Percentiles rank a stretch among this genome's conserved stretches.
These are phyloP conservation scores for Candida schatavii DNA, from an alignment of 805 yeast genomes.

Conservation along the genomic window DNA sequence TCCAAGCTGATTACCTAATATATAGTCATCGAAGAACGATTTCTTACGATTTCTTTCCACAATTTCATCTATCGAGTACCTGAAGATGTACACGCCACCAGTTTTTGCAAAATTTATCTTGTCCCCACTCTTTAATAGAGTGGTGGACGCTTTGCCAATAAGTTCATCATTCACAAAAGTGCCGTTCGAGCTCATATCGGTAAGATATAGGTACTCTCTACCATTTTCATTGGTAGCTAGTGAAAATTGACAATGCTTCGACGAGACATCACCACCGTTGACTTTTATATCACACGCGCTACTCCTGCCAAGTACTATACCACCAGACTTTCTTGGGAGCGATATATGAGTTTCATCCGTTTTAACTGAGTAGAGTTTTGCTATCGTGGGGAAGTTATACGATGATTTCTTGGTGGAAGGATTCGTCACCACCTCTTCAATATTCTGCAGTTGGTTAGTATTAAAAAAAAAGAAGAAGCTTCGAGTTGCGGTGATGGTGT, in stretches of 20 bases:
- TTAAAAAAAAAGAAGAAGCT: neutral
- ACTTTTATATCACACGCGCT: slow-evolving; percentile 56
- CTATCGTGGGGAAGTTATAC: slow-evolving; percentile 12
- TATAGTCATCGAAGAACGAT: slow-evolving; percentile 57
- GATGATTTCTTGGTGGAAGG: neutral
- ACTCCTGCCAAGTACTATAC: slow-evolving; percentile 49
- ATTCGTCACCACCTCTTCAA: neutral
- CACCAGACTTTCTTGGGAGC: slow-evolving; percentile 19
- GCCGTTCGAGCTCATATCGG: slow-evolving; percentile 65
- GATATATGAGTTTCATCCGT: slow-evolving; percentile 15
- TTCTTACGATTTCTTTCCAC: slow-evolving; percentile 15
- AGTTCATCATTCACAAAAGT: slow-evolving; percentile 59
- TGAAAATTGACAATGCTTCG: slow-evolving; percentile 57
- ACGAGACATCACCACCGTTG: slow-evolving; percentile 59
- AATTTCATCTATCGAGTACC: slow-evolving; percentile 34
- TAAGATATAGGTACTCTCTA: slow-evolving; percentile 41
- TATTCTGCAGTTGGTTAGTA: neutral
- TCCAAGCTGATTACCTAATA: slow-evolving; percentile 60
- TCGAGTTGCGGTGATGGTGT: slow-evolving; percentile 1
- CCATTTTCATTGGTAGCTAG: slow-evolving; percentile 33
- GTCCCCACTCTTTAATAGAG: slow-evolving; percentile 62
- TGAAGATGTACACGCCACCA: slow-evolving; percentile 48
- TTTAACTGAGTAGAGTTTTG: slow-evolving; percentile 20
- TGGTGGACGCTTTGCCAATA: slow-evolving; percentile 47
- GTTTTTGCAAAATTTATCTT: slow-evolving; percentile 53